Conservation (phyloP, 2,329 filamentous ascomycete genomes). For the Aspergillus ochraceoroseus region DNA sequence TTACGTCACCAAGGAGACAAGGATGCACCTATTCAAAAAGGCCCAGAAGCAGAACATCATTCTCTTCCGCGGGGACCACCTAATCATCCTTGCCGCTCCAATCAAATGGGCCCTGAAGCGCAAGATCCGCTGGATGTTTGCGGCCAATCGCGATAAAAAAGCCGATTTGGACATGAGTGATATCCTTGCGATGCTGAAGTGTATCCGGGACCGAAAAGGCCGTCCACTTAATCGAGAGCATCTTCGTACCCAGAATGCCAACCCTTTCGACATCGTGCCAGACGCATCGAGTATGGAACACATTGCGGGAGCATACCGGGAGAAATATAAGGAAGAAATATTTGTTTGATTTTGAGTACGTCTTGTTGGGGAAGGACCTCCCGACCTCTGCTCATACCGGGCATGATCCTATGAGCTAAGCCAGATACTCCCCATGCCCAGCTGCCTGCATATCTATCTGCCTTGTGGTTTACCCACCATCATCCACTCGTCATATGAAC, state of each 20-base stretch:
- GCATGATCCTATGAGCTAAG: too few species aligned
- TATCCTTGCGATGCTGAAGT: slow-evolving; percentile 29
- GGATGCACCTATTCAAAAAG: slow-evolving; percentile 26
- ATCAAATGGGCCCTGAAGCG: slow-evolving; percentile 36
- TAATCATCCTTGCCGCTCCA: slow-evolving; percentile 32
- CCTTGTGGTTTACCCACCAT: too few species aligned
- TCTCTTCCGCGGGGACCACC: slow-evolving; percentile 27
- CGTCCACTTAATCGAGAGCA: slow-evolving; percentile 25
- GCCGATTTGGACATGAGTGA: slow-evolving; percentile 29
- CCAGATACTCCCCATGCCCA: too few species aligned
- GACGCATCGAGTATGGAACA: slow-evolving; percentile 28
- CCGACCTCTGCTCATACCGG: too few species aligned
- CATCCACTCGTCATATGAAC: too few species aligned
- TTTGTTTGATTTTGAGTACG: slow-evolving; percentile 17
- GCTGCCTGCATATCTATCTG: too few species aligned
- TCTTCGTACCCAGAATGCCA: slow-evolving; percentile 28
- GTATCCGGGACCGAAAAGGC: slow-evolving; percentile 21
- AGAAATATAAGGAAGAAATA: slow-evolving; percentile 24
- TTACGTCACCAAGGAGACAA: slow-evolving; percentile 26
- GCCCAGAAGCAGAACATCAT: slow-evolving; percentile 32
- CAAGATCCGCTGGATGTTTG: slow-evolving; percentile 33
- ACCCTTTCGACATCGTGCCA: slow-evolving; percentile 28
- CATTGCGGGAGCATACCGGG: slow-evolving; percentile 28
- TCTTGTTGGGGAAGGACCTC: not conserved
- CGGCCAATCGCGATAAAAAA: slow-evolving; percentile 21